Evolutionary conservation across 2,329 filamentous ascomycete genomes (phyloP).

Genomic region (Aspergillus udagawae): DNA sequence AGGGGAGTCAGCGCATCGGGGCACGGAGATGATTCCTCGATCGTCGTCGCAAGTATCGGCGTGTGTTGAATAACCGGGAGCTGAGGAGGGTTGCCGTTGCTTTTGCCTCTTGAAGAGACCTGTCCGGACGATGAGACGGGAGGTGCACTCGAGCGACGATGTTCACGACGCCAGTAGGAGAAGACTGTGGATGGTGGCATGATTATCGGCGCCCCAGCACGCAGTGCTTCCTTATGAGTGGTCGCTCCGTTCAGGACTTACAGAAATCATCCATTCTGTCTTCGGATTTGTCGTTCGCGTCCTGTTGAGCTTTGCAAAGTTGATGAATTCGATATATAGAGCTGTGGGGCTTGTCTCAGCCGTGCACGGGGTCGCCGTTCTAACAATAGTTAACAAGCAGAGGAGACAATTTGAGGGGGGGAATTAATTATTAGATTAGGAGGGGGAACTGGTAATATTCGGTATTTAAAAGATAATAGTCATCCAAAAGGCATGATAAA

Average conservation of each 20-base stretch:
- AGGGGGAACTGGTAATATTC: not conserved
- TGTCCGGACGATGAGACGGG: constrained; percentile 23
- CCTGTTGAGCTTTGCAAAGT: constrained; percentile 2
- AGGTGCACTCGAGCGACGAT: constrained; percentile 32
- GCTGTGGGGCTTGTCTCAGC: constrained; percentile 9
- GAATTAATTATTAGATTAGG: not conserved
- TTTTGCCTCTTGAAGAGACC: constrained; percentile 18
- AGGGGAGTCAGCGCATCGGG: constrained; percentile 15
- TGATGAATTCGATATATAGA: constrained; percentile 1
- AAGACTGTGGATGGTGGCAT: constrained; percentile 39
- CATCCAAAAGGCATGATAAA: not conserved
- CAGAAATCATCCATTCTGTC: constrained; percentile 12
- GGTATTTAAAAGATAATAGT: not conserved
- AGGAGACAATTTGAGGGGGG: not conserved
- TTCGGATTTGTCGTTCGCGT: constrained; percentile 1
- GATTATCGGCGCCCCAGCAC: constrained; percentile 12
- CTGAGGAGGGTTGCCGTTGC: constrained; percentile 26
- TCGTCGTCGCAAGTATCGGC: constrained; percentile 23
- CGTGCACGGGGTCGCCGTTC: not conserved
- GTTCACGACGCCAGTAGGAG: constrained; percentile 39
- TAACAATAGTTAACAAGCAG: not conserved
- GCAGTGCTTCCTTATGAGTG: constrained; percentile 12
- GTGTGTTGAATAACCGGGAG: constrained; percentile 31
- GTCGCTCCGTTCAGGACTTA: constrained; percentile 12
- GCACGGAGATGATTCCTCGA: constrained; percentile 22